These are phyloP conservation scores for Immersiporthe knoxdaviesiana DNA, from an alignment of 2,329 filamentous ascomycete species.

Conservation along the genomic window DNA sequence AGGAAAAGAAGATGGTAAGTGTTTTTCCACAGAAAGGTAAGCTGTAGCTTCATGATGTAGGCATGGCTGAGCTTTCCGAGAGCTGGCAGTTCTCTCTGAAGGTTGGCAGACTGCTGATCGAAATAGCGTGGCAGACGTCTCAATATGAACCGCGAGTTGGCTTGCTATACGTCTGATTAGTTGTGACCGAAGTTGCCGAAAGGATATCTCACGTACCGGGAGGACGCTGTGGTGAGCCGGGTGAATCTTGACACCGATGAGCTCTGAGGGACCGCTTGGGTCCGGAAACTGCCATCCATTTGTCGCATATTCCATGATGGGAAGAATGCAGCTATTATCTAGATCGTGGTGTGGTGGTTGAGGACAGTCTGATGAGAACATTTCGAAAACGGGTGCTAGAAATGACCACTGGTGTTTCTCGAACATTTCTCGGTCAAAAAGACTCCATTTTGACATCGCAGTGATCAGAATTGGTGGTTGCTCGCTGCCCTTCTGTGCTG, in stretches of 20 bases:
- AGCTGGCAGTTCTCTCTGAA: constrained; percentile 14
- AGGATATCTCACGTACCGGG: background rate
- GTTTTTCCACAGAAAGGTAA: constrained; percentile 6
- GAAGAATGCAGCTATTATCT: constrained; percentile 2
- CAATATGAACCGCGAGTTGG: constrained; percentile 16
- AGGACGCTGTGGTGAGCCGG: constrained; percentile 12
- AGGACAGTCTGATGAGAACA: background rate
- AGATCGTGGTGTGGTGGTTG: constrained; percentile 13
- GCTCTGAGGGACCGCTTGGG: constrained; percentile 17
- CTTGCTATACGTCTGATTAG: background rate
- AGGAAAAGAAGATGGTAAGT: constrained; percentile 17
- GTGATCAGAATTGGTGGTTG: background rate
- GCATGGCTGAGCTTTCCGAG: constrained; percentile 18
- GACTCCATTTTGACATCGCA: constrained; percentile 2
- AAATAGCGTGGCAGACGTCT: constrained; percentile 24
- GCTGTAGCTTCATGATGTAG: constrained; percentile 17
- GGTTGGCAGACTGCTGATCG: too few relatives aligned
- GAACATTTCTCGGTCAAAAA: constrained; percentile 3
- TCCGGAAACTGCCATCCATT: background rate
- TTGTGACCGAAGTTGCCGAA: background rate
- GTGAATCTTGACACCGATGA: constrained; percentile 20
- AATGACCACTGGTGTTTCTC: constrained; percentile 21
- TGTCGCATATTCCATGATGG: constrained; percentile 15
- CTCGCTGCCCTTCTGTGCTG: background rate
- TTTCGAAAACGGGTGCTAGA: constrained; percentile 8